phyloP scores from a whole-genome alignment of 306 rosid genomes.

The Prinsepia uniflora region DNA sequence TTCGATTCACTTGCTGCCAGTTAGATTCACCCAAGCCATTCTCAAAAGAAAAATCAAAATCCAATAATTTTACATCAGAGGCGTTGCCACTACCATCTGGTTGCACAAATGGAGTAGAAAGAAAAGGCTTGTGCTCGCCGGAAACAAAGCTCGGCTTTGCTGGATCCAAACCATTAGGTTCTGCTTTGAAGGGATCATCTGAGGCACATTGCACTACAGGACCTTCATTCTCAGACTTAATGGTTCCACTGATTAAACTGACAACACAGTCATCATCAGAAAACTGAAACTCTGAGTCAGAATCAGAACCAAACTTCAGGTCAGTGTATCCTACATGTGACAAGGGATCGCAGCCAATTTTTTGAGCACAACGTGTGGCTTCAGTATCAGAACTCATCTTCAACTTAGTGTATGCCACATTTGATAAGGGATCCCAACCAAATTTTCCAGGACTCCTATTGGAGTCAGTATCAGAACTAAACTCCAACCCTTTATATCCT shows the following conservation, averaged over 20 bases:
- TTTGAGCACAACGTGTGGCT: constrained; percentile 33
- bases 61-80: constrained; percentile 19
- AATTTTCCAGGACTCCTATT: constrained; percentile 30
- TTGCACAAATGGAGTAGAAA: constrained; percentile 37
- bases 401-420: constrained; percentile 49
- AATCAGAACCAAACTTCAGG: constrained; percentile 59
- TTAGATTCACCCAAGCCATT: constrained; percentile 30
- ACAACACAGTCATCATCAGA: constrained; percentile 51
- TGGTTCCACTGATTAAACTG: constrained; percentile 27
- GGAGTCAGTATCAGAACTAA: constrained; percentile 64
- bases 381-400: constrained; percentile 64
- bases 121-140: constrained; percentile 27
- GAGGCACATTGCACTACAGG: constrained; percentile 25
- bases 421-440: constrained; percentile 30
- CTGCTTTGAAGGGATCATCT: constrained; percentile 24
- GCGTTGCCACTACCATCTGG: constrained; percentile 30
- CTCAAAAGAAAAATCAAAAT: constrained; percentile 25
- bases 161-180: constrained; percentile 23
- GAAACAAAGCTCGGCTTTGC: constrained; percentile 25
- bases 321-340: constrained; percentile 49
- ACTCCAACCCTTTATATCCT: constrained; percentile 49
- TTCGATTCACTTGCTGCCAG: constrained; percentile 33
- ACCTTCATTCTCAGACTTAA: constrained; percentile 29
- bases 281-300: constrained; percentile 57
- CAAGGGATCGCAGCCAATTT: constrained; percentile 27